Conservation (phyloP, 2,329 filamentous ascomycete species). For the Epichloe uncinata region DNA sequence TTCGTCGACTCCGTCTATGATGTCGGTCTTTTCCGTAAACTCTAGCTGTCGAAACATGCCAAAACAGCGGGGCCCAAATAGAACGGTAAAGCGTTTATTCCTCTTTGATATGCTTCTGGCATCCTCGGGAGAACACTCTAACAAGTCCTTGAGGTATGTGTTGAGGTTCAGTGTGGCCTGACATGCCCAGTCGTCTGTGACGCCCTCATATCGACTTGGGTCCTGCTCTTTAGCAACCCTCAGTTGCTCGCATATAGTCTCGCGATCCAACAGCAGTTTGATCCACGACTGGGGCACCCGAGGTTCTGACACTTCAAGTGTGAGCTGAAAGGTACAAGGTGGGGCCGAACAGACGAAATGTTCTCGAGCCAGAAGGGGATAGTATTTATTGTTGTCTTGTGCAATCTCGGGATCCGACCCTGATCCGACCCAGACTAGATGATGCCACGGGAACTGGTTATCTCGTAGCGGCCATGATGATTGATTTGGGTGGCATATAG, state of each 20-base stretch:
- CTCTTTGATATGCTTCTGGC: slow-evolving; percentile 37
- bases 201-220: slow-evolving; percentile 32
- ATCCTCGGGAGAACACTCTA: slow-evolving; percentile 23
- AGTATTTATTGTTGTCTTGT: slow-evolving; percentile 20
- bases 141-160: slow-evolving; percentile 37
- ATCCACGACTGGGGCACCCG: slow-evolving; percentile 32
- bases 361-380: slow-evolving; percentile 24
- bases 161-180: slow-evolving; percentile 33
- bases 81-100: slow-evolving; percentile 42
- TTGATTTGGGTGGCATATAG: slow-evolving; percentile 19
- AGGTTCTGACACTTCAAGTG: slow-evolving; percentile 35
- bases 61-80: slow-evolving; percentile 38
- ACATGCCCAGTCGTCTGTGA: slow-evolving; percentile 25
- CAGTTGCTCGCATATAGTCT: slow-evolving; percentile 29
- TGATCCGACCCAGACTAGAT: slow-evolving; percentile 23
- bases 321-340: slow-evolving; percentile 28
- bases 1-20: slow-evolving; percentile 27
- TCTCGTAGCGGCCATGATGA: slow-evolving; percentile 23
- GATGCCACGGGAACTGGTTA: slow-evolving; percentile 25
- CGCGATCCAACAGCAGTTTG: slow-evolving; percentile 29
- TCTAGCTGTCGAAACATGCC: slow-evolving; percentile 35
- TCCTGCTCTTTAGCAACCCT: slow-evolving; percentile 28
- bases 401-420: slow-evolving; percentile 13
- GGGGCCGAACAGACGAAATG: slow-evolving; percentile 29
- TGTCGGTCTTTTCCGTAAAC: slow-evolving; percentile 28